phyloP scores from a whole-genome alignment of 2,329 filamentous ascomycete genomes.

The Clarireedia homoeocarpa region DNA sequence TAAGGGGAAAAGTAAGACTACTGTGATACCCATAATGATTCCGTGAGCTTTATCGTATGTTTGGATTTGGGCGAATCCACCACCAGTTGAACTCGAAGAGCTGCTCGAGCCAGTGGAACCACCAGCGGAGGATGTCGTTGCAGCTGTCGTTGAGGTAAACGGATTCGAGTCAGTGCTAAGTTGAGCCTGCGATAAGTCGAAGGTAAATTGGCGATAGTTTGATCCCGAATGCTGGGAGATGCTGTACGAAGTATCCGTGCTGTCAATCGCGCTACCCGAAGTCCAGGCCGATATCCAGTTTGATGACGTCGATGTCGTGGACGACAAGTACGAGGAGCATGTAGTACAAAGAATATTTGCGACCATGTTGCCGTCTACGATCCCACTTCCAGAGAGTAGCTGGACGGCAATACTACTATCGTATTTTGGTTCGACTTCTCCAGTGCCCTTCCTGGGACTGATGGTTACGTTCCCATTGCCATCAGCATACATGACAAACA shows the following conservation, averaged over 20 bases:
- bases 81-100: background rate
- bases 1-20: slow-evolving; percentile 51
- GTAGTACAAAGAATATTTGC: slow-evolving; percentile 47
- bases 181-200: slow-evolving; percentile 23
- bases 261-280: slow-evolving; percentile 18
- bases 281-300: slow-evolving; percentile 27
- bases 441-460: slow-evolving; percentile 40
- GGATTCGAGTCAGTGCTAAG: slow-evolving; percentile 21
- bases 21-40: slow-evolving; percentile 52
- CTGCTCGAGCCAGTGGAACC: slow-evolving; percentile 3
- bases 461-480: slow-evolving; percentile 45
- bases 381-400: slow-evolving; percentile 43
- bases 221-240: slow-evolving; percentile 18
- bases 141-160: slow-evolving; percentile 14
- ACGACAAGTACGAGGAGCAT: slow-evolving; percentile 4
- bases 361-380: slow-evolving; percentile 44
- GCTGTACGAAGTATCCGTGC: slow-evolving; percentile 9
- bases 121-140: slow-evolving; percentile 5
- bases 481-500: slow-evolving; percentile 51
- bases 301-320: slow-evolving; percentile 14
- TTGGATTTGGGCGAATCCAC: background rate
- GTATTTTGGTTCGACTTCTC: slow-evolving; percentile 37
- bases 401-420: slow-evolving; percentile 35
- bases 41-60: slow-evolving; percentile 39
- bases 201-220: slow-evolving; percentile 12